A percentile compares a stretch with the other conserved stretches of the same genome.
phyloP scores from a whole-genome alignment of 768 basidiomycete genomes.

The Baorangia bicolor region DNA sequence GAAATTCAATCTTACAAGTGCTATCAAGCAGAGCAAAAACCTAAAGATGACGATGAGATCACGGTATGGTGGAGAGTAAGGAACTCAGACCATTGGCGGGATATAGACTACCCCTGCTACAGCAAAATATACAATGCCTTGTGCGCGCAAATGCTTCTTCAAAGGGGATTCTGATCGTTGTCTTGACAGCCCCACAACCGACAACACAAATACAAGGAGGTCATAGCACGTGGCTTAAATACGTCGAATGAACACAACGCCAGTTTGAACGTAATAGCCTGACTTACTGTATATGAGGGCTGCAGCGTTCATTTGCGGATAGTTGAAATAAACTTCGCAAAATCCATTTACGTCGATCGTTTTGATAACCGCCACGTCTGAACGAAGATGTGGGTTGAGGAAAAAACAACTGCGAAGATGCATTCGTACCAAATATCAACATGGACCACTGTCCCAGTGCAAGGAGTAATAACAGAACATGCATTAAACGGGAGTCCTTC shows the following conservation, averaged over 20 bases:
- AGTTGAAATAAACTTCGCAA: background rate
- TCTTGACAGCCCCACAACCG: constrained; percentile 13
- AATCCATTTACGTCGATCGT: background rate
- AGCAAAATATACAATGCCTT: constrained; percentile 19
- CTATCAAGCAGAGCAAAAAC: background rate
- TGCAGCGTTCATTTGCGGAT: background rate
- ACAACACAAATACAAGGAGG: constrained; percentile 20
- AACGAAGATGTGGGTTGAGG: background rate
- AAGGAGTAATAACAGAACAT: constrained; percentile 9
- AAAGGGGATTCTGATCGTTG: constrained; percentile 11
- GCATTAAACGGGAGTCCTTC: constrained; percentile 16
- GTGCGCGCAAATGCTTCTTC: constrained; percentile 13
- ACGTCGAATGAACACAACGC: background rate
- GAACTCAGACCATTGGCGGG: constrained; percentile 2
- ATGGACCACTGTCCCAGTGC: constrained; percentile 21
- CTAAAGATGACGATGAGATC: constrained; percentile 4
- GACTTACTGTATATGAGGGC: constrained; percentile 17
- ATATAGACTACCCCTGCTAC: constrained; percentile 16
- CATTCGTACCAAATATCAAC: constrained; percentile 9
- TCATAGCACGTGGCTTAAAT: constrained; percentile 17
- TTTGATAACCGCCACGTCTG: constrained; percentile 2
- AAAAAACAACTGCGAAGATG: background rate
- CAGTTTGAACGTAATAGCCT: background rate
- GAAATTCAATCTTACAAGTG: constrained; percentile 3
- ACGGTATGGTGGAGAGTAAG: background rate